A percentile compares a stretch with the other conserved stretches of the same genome.
These are phyloP conservation scores for Neurospora sp. DNA, from an alignment of 495 filamentous ascomycete genomes.

Conservation along the genomic window DNA sequence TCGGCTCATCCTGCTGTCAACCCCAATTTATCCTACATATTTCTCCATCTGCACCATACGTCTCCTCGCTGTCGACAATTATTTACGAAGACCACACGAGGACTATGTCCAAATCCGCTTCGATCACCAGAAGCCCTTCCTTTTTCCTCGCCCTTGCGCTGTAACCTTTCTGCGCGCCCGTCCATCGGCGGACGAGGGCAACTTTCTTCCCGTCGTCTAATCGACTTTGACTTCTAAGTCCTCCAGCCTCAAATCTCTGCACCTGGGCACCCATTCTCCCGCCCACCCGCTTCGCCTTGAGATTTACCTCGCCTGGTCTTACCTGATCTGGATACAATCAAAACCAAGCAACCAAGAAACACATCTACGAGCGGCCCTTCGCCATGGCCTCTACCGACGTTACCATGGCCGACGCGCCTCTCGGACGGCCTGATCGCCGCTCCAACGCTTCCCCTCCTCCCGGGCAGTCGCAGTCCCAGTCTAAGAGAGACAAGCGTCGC, in stretches of 20 bases:
- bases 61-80: background rate
- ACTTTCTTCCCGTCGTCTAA: background rate
- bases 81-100: background rate
- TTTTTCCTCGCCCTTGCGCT: background rate
- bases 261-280: background rate
- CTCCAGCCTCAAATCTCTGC: background rate
- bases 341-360: background rate
- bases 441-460: conserved; percentile 21
- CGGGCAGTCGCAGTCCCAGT: conserved; percentile 30
- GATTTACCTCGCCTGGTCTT: background rate
- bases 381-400: conserved; percentile 25
- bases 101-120: background rate
- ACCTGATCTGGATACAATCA: background rate
- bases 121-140: background rate
- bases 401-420: conserved; percentile 16
- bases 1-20: background rate
- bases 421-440: conserved; percentile 17
- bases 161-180: background rate
- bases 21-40: background rate
- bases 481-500: conserved; percentile 86
- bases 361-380: background rate
- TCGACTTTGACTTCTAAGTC: background rate
- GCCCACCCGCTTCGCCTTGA: background rate
- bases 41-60: background rate
- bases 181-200: background rate